Evolutionary conservation across 495 filamentous ascomycete genomes (phyloP).

Genomic region (Penicillium odoratum): DNA sequence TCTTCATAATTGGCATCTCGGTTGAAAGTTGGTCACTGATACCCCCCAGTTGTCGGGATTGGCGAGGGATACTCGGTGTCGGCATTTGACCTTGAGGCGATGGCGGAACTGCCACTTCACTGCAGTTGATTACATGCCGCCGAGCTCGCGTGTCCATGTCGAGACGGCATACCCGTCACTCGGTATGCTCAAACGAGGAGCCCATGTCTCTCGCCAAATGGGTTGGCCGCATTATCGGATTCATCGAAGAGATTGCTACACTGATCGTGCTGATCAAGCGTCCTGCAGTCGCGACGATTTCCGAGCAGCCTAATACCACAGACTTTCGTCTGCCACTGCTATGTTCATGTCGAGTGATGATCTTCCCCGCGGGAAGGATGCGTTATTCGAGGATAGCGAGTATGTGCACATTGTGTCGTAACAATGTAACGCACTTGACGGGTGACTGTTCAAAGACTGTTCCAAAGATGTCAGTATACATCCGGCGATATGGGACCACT

Average conservation of each 20-base stretch:
- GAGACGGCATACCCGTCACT: too few species aligned
- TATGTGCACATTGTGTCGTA: too few species aligned
- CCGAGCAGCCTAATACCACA: background rate
- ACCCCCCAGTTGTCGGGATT: background rate
- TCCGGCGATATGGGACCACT: background rate
- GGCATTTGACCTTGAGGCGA: background rate
- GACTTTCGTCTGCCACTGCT: background rate
- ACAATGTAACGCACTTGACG: background rate
- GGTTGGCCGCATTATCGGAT: conserved; percentile 1
- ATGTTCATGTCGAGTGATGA: too few species aligned
- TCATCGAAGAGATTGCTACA: conserved; percentile 1
- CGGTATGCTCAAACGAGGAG: background rate
- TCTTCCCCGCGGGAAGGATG: too few species aligned
- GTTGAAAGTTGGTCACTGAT: background rate
- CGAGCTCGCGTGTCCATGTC: background rate
- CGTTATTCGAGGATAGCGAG: too few species aligned
- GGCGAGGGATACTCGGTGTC: background rate
- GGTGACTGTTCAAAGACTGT: background rate
- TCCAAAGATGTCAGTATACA: conserved; percentile 1
- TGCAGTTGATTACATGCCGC: background rate
- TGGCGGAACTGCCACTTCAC: background rate
- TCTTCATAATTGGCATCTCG: background rate
- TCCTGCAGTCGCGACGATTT: conserved; percentile 2
- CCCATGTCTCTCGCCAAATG: background rate
- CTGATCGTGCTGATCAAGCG: conserved; percentile 5